Conservation (phyloP, 345 rosid genomes). For the Hibiscus trionum region DNA sequence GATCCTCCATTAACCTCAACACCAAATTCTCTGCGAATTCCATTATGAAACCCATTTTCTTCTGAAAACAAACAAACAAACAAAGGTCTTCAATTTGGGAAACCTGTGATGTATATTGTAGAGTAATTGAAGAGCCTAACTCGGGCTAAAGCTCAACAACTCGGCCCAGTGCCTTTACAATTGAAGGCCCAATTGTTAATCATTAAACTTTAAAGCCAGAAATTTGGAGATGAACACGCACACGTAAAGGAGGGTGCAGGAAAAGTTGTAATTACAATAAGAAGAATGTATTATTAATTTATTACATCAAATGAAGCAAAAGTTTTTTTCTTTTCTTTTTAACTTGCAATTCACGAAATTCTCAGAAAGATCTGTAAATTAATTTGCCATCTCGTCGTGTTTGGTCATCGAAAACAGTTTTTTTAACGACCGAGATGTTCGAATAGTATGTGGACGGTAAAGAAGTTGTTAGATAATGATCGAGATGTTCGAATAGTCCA, state of each 20-base stretch:
- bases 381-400: neutral
- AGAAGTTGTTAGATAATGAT: no score
- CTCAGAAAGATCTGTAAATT: neutral
- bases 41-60: conserved; percentile 75
- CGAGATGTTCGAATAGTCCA: no score
- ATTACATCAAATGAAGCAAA: no score
- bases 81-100: neutral
- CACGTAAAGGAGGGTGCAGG: no score
- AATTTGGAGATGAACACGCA: no score
- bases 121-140: neutral
- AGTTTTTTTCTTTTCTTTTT: neutral
- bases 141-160: neutral
- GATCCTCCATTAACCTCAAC: conserved; percentile 91
- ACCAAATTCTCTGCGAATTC: conserved; percentile 90
- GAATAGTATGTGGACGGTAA: no score
- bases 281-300: no score
- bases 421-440: no score
- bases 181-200: no score
- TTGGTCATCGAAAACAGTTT: neutral
- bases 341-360: neutral
- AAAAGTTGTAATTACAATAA: no score
- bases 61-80: neutral
- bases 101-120: neutral
- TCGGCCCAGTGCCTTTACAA: neutral
- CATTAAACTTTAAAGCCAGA: no score